Conservation (phyloP, 169 alveolate species). For the Eimeria acervulina region DNA sequence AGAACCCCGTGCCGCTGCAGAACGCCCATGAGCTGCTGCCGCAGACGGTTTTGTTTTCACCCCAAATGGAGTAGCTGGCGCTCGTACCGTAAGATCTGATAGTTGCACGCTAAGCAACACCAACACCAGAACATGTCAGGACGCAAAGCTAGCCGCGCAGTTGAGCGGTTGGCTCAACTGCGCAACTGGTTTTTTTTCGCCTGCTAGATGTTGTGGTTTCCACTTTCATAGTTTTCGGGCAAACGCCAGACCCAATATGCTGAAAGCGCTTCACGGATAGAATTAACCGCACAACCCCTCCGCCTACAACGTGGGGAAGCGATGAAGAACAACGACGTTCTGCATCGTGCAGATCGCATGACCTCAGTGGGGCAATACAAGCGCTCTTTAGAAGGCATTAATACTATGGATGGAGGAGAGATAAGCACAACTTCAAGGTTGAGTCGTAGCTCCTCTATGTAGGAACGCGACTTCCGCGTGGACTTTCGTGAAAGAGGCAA, state of each 20-base stretch:
- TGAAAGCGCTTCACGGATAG: not conserved
- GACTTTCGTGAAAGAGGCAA: not conserved
- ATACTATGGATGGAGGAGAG: not conserved
- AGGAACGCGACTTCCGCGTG: not conserved
- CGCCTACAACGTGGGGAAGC: not conserved
- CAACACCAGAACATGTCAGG: not conserved
- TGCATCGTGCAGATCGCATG: too few species aligned
- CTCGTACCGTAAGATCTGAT: not conserved
- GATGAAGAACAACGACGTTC: not conserved
- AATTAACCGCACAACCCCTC: not conserved
- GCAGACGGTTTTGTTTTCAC: not conserved
- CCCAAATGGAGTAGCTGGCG: not conserved
- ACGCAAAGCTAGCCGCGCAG: not conserved
- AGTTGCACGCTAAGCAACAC: not conserved
- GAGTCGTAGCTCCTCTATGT: not conserved
- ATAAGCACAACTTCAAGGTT: not conserved
- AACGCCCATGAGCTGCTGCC: not conserved
- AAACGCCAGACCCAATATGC: not conserved
- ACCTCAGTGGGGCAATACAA: not conserved
- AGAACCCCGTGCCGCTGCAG: not conserved
- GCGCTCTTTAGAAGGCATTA: not conserved
- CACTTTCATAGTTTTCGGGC: not conserved
- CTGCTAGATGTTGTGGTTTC: constrained; percentile 10
- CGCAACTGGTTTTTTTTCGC: not conserved
- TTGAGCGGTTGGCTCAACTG: not conserved